Evolutionary conservation across 352 stramenopile species (phyloP), one percentile per base, ranked within the genome.

Genomic region (Phytopythium aichiense): DNA sequence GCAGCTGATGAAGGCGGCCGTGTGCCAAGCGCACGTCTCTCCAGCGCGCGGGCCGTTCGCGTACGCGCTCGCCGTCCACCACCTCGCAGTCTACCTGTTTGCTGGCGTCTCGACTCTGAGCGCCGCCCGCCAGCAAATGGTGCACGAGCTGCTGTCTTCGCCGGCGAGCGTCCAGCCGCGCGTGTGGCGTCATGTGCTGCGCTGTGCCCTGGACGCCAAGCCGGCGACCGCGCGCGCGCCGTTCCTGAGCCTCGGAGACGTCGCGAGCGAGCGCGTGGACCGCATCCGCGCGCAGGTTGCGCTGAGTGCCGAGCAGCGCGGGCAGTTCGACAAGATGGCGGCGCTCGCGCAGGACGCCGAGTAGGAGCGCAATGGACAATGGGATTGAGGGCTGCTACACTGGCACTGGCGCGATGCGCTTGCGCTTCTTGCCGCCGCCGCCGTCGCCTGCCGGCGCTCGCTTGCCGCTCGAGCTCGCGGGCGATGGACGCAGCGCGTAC

Each of bases 51-150:
- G 81, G 0, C 37, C 45, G 23, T 88, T 92, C 60, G 79, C 72
- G 11, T 92, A 88, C 56, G 73, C 67, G 33, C 11, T 92, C 13
- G 81, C 81, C 9, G 65, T 92, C 30, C 72, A 92, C 56, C 71
- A 89, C 63, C 40, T 89, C 22, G 67, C 75, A 2, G 68, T 64
- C 18, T 92, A 90, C 45, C 30, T 90, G 48, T 89, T 90, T 61
- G 46, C 52, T 5, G 63, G 74, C 16, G 67, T 59, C 37, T 37
- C 28, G 9, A 8, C 12, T 2, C 59, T 91, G 40, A 89, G 68
- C 51, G 76, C 73, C 42, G 71, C 71, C 2, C 79, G 81, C 1
- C 81, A 88, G 43, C 58, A 74, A 22, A 64, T 91, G 31, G 67
- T 73, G 5, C 74, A 84, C 49, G 76, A 77, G 54, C 68, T 89